Conservation (phyloP, 805 yeast genomes). For the Diddensiella caesifluorescens region DNA sequence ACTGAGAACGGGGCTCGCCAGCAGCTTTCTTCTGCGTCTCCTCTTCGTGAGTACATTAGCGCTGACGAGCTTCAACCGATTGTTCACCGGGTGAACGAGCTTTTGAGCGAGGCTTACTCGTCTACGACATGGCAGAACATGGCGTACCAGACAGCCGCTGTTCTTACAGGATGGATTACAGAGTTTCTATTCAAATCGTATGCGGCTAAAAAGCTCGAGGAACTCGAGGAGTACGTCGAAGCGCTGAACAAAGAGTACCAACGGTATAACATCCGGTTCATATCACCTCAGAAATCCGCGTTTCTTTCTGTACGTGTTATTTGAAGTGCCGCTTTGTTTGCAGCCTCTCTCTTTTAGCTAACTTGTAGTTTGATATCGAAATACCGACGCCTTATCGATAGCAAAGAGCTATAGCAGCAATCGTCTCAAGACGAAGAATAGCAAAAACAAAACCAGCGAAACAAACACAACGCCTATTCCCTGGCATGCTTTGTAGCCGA, state of each 20-base stretch:
- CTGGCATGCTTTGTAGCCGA: constrained; percentile 14
- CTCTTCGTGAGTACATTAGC: constrained; percentile 35
- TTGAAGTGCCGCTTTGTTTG: constrained; percentile 2
- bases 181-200: constrained; percentile 35
- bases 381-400: not conserved
- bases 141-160: constrained; percentile 35
- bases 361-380: constrained; percentile 4
- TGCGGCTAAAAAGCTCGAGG: constrained; percentile 30
- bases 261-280: constrained; percentile 8
- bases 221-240: constrained; percentile 42
- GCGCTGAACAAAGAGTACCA: constrained; percentile 13
- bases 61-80: constrained; percentile 39
- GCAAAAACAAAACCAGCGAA: constrained; percentile 2
- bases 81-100: constrained; percentile 41
- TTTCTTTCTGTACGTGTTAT: constrained; percentile 18
- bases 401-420: not conserved
- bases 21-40: constrained; percentile 25
- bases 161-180: constrained; percentile 40
- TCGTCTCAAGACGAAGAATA: not conserved
- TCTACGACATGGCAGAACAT: constrained; percentile 39
- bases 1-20: constrained; percentile 1
- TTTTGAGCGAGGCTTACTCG: constrained; percentile 38
- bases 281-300: constrained; percentile 16
- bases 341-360: not conserved
- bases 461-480: constrained; percentile 1